Evolutionary conservation across 176 grass and related monocot species (phyloP), one percentile per base, ranked within the genome.

Genomic region (Pontederia crassipes): DNA sequence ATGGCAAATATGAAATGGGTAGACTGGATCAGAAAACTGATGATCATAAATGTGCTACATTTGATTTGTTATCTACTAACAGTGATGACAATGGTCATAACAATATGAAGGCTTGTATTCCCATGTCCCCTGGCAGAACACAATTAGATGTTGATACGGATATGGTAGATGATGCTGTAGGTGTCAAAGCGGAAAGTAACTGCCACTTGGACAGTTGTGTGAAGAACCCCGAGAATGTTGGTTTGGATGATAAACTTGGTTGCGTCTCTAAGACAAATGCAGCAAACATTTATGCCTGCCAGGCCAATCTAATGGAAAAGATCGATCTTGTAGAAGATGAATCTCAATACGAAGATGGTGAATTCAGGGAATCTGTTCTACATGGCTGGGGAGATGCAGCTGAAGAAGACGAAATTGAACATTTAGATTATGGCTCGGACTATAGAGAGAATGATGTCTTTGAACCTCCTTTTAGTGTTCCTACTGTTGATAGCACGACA

Each of bases 341-440:
- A 75, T 91, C 84, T 80, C 92, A 97, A 73, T 98, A 92, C 59
- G 93, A 98, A 62, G 93, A 98, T 69, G 93, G 93, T 28, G 93
- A 98, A 68, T 71, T 98, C 52, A 92, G 93, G 77, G 93, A 98
- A 74, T 82, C 78, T 70, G 72, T 62, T 67, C 65, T 67, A 14
- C 50, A 63, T 52, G 76, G 64, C 65, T 91, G 93, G 93, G 70
- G 61, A 75, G 79, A 85, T 35, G 69, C 60, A 12, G 85, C 64
- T 75, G 73, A 83, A 61, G 81, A 80, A 72, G 62, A 60, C 52
- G 78, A 87, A 56, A 17, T 66, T 66, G 79, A 77, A 72, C 67
- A 18, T 67, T 48, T 62, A 6, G 58, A 81, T 73, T 72, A 78
- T 49, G 74, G 59, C 58, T 77, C 77, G 24, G 55, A 83, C 78